Conservation (phyloP, 2,329 filamentous ascomycete species). For the Fusarium abutilonis region DNA sequence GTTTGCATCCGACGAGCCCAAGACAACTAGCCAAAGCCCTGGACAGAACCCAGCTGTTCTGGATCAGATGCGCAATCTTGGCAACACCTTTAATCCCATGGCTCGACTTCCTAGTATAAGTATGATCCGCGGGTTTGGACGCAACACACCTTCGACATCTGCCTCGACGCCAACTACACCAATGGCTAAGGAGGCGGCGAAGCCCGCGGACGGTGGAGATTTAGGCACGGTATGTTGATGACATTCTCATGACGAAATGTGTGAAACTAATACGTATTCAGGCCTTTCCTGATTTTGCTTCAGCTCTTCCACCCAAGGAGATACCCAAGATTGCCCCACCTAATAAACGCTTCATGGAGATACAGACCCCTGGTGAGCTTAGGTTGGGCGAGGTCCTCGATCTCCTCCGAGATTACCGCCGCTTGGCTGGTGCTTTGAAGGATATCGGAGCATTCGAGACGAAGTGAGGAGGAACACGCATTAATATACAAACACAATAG, state of each 20-base stretch:
- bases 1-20: slow-evolving; percentile 56
- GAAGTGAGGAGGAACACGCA: slow-evolving; percentile 38
- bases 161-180: slow-evolving; percentile 51
- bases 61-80: slow-evolving; percentile 83
- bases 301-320: slow-evolving; percentile 64
- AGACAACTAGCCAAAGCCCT: slow-evolving; percentile 30
- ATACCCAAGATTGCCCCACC: slow-evolving; percentile 69
- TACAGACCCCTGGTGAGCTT: slow-evolving; percentile 75
- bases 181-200: slow-evolving; percentile 52
- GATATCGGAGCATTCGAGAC: slow-evolving; percentile 69
- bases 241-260: neutral
- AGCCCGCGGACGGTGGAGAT: slow-evolving; percentile 62
- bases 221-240: slow-evolving; percentile 62
- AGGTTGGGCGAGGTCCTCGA: slow-evolving; percentile 78
- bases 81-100: slow-evolving; percentile 84
- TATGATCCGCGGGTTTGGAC: slow-evolving; percentile 79
- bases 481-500: slow-evolving; percentile 3
- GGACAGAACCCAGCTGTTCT: slow-evolving; percentile 67
- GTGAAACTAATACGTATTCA: slow-evolving; percentile 43
- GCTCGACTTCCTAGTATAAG: slow-evolving; percentile 78
- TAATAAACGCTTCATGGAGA: slow-evolving; percentile 76
- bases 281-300: slow-evolving; percentile 70
- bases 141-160: slow-evolving; percentile 57
- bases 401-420: slow-evolving; percentile 77
- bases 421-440: slow-evolving; percentile 72